Base-by-base conservation (phyloP, 352 stramenopile species). In the Aphanomyces cochlioides region DNA sequence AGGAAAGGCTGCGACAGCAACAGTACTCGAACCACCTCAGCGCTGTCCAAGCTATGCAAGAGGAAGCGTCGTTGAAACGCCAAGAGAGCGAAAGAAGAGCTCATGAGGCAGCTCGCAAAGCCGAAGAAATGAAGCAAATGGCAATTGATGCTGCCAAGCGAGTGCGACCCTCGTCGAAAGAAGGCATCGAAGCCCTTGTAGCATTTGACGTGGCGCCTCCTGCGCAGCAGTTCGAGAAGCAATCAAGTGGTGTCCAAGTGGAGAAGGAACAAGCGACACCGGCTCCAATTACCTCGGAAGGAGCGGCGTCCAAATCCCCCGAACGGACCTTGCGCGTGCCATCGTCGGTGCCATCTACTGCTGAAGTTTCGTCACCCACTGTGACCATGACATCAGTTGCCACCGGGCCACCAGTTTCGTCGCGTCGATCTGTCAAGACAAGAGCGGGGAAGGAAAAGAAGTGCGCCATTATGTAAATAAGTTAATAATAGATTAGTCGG, bases 381-480 rank as follows among this genome's bases (percentile, higher is more conserved):
- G 10, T 64, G 2, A 34, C 56, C 28, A 28, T 28, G 28, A 28
- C 28, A 28, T 28, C 28, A 28, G 8, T 3, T 43, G 21, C 28
- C 21, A 12, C 34, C 28, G 28, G 28, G 28, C 28, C 28, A 28
- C 28, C 28, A 28, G 28, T 28, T 28, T 28, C 28, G 28, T 28
- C 28, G 28, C 28, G 28, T 28, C 28, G 28, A 28, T 28, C 28
- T 28, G 2, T 2, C 28, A 28, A 28, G 28, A 28, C 28, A 28
- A 28, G 28, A 28, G 28, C 28, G 28, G 28, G 28, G 28, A 66
- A 66, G 38, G 28, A 66, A 15, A 66, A 66, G 19, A 66, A 66
- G 38, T 66, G 57, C 57, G 57, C 15, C 3, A 66, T 66, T n/a
- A 66, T 66, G 57, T 66, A 66, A 53, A 12, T 45, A 63, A 13